phyloP scores from a whole-genome alignment of 345 rosid species.

The Moricandia moricandioides region DNA sequence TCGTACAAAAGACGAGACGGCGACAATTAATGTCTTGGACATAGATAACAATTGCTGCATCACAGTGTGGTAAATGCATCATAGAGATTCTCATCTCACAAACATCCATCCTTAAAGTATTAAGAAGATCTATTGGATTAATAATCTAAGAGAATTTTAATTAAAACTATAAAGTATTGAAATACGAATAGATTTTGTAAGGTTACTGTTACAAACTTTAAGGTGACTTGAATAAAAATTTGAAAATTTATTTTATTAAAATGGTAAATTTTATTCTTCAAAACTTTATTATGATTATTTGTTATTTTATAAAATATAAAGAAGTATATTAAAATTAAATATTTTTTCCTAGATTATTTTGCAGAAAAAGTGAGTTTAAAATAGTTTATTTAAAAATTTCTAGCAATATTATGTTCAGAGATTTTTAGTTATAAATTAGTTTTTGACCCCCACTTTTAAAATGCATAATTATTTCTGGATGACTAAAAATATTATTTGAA shows the following conservation, averaged over 20 bases:
- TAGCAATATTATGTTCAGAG: background rate
- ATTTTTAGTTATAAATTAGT: too few relatives aligned
- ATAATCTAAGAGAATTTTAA: background rate
- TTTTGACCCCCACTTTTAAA: background rate
- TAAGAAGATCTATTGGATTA: background rate
- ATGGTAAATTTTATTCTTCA: background rate
- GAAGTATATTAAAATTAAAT: background rate
- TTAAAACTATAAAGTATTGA: background rate
- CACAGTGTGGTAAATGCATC: too few relatives aligned
- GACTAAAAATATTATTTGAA: too few relatives aligned
- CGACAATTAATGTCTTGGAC: too few relatives aligned
- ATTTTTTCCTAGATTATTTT: background rate
- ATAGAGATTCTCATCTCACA: too few relatives aligned
- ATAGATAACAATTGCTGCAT: too few relatives aligned
- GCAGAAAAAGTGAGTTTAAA: background rate
- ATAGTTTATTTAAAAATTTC: background rate
- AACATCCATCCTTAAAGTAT: too few relatives aligned
- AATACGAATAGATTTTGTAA: background rate
- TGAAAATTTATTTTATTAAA: too few relatives aligned
- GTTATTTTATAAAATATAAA: too few relatives aligned
- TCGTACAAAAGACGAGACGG: too few relatives aligned
- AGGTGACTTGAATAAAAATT: background rate
- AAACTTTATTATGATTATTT: background rate
- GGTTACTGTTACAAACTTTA: background rate
- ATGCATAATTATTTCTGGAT: background rate